Evolutionary conservation across 2,329 filamentous ascomycete genomes (phyloP), one percentile per base, ranked within the genome.

Genomic region (Botrytis squamosa): DNA sequence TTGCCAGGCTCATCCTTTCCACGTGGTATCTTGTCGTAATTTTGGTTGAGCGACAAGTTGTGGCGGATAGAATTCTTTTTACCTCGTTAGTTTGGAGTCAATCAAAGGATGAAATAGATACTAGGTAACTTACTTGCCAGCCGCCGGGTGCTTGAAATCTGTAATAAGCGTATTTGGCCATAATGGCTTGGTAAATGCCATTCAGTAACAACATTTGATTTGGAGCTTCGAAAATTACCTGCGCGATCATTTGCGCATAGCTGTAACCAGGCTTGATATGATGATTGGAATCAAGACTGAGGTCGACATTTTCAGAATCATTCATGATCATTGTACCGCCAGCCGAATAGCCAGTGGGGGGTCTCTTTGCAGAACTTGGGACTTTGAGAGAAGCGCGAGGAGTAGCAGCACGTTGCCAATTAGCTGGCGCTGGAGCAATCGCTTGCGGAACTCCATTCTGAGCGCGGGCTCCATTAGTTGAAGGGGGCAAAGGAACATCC

Each of bases 231-330:
- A 98, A 87, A 76, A 99, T 98, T 1, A 96, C 96, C 83, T 98
- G 96, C 0, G 94, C 96, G 77, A 99, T 99, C 86, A 99, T 90
- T 81, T 97, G 94, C 4, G 96, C 95, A 83, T 99, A 99, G 82
- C 95, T 98, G 82, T 93, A 97, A 64, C 95, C 93, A 2, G 96
- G 97, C 82, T 99, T 99, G 80, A 98, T 89, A 77, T 98, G 94
- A 81, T 93, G 93, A 77, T 95, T 93, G 44, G 91, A 89, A 77
- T 98, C 95, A 49, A 91, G 87, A 80, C 93, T 95, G 76, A 95
- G 88, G 82, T 96, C 93, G 71, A 95, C 89, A 75, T 89, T 87
- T 66, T 80, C 79, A 49, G 86, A 83, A 33, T 68, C 49, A 75
- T 83, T 85, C 81, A 87, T 83, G 66, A 87, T 77, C 76, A 87